Conservation (phyloP, 192 early-diverging fungal species). For the Coemansia sp. region DNA sequence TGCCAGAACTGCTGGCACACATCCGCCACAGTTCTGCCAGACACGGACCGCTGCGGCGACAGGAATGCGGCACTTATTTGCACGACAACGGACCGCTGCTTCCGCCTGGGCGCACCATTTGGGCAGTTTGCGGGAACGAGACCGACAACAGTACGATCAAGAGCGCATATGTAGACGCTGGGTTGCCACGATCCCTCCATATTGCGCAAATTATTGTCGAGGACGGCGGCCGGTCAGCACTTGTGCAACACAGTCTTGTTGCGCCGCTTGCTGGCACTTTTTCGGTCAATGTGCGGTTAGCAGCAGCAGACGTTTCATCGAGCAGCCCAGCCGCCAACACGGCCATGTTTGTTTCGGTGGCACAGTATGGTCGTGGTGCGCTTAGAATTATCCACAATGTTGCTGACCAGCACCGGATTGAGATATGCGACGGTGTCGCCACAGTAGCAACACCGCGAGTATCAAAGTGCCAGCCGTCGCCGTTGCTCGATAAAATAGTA, state of each 20-base stretch:
- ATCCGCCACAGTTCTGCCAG: constrained; percentile 13
- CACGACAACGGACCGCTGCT: constrained; percentile 7
- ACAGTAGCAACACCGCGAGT: neutral
- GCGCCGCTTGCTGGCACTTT: constrained; percentile 8
- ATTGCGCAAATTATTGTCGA: constrained; percentile 23
- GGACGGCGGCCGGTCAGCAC: constrained; percentile 13
- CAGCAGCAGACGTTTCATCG: constrained; percentile 20
- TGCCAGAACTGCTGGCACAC: constrained; percentile 27
- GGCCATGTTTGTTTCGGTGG: constrained; percentile 13
- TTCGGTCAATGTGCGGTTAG: constrained; percentile 17
- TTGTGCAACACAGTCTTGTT: constrained; percentile 16
- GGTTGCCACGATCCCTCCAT: constrained; percentile 33
- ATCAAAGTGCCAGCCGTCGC: constrained; percentile 14
- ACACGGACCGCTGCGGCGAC: constrained; percentile 17
- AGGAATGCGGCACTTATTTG: constrained; percentile 4
- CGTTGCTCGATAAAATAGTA: constrained; percentile 24
- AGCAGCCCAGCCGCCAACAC: constrained; percentile 15
- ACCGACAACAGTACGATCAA: neutral
- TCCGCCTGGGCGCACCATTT: constrained; percentile 20
- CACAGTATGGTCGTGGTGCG: constrained; percentile 10
- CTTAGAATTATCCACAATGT: constrained; percentile 9
- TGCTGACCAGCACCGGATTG: constrained; percentile 9
- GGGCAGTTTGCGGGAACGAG: constrained; percentile 6
- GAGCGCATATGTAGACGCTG: constrained; percentile 18
- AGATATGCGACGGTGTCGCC: constrained; percentile 1